Conservation (phyloP, 352 stramenopile genomes). For the Peronospora farinosa region DNA sequence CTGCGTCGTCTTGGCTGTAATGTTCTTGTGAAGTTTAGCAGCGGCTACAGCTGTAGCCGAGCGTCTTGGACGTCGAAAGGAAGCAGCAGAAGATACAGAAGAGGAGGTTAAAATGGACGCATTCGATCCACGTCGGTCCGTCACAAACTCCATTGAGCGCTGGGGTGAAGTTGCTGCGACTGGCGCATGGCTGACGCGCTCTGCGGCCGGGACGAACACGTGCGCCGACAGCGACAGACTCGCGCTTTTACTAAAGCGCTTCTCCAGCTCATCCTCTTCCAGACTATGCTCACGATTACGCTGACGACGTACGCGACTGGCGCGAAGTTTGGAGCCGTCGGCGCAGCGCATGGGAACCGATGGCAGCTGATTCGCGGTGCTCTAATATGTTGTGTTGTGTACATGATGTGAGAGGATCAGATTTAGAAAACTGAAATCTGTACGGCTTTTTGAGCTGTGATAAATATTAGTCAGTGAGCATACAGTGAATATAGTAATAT, state of each 20-base stretch:
- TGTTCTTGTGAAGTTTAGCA: slow-evolving; percentile 26
- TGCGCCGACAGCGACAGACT: slow-evolving; percentile 44
- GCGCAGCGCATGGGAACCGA: slow-evolving; percentile 10
- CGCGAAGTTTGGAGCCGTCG: slow-evolving; percentile 48
- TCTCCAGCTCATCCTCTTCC: slow-evolving; percentile 55
- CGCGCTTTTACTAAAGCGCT: slow-evolving; percentile 40
- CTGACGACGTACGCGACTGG: slow-evolving; percentile 50
- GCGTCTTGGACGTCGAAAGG: slow-evolving; percentile 11
- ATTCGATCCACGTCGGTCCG: slow-evolving; percentile 21
- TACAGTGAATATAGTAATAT: too few relatives aligned
- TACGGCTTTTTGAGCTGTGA: background rate
- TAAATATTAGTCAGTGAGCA: background rate
- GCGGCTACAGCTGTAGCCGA: slow-evolving; percentile 9
- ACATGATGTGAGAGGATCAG: background rate
- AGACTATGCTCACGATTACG: slow-evolving; percentile 43
- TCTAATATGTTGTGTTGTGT: background rate
- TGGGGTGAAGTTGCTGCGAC: slow-evolving; percentile 11
- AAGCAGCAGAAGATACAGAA: background rate
- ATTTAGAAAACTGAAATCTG: too few relatives aligned
- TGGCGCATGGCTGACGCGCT: slow-evolving; percentile 6
- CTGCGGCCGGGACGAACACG: slow-evolving; percentile 40
- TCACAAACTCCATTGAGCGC: slow-evolving; percentile 53
- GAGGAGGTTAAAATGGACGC: background rate
- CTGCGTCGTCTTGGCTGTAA: slow-evolving; percentile 15
- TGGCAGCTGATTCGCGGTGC: background rate